Evolutionary conservation across 805 yeast genomes (phyloP).

Genomic region (Monosporozyma yasuniensis): DNA sequence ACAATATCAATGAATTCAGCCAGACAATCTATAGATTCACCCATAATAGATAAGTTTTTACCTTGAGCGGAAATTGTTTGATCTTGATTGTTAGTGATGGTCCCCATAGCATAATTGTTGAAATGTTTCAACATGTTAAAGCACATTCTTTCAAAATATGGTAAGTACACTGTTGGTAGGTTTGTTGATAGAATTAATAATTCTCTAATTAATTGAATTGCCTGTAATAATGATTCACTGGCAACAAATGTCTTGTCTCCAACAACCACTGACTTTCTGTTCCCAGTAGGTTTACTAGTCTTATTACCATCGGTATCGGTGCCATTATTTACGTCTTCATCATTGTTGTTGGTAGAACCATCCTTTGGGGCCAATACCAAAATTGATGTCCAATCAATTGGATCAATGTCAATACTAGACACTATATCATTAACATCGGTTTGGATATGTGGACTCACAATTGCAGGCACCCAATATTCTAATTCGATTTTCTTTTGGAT

Average conservation of each 20-base stretch:
- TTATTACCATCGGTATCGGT: neutral
- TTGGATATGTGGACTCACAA: slow-evolving; percentile 44
- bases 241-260: slow-evolving; percentile 51
- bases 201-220: slow-evolving; percentile 38
- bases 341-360: no score
- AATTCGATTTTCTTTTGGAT: slow-evolving; percentile 46
- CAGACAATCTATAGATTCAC: slow-evolving; percentile 36
- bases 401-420: slow-evolving; percentile 39
- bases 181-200: slow-evolving; percentile 48
- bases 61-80: slow-evolving; percentile 16
- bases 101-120: slow-evolving; percentile 32
- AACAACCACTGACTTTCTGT: slow-evolving; percentile 37
- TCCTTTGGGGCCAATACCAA: slow-evolving; percentile 19
- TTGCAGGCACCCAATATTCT: slow-evolving; percentile 75
- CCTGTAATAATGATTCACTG: slow-evolving; percentile 39
- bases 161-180: slow-evolving; percentile 37
- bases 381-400: slow-evolving; percentile 39
- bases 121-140: slow-evolving; percentile 40
- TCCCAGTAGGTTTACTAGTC: slow-evolving; percentile 15
- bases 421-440: slow-evolving; percentile 41
- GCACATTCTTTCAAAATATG: slow-evolving; percentile 36
- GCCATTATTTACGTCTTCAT: slow-evolving; percentile 5
- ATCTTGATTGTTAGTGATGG: slow-evolving; percentile 16
- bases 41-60: slow-evolving; percentile 34
- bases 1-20: slow-evolving; percentile 29